phyloP scores from a whole-genome alignment of 1,284 basidiomycete genomes.

The Ceratobasidium sp. region DNA sequence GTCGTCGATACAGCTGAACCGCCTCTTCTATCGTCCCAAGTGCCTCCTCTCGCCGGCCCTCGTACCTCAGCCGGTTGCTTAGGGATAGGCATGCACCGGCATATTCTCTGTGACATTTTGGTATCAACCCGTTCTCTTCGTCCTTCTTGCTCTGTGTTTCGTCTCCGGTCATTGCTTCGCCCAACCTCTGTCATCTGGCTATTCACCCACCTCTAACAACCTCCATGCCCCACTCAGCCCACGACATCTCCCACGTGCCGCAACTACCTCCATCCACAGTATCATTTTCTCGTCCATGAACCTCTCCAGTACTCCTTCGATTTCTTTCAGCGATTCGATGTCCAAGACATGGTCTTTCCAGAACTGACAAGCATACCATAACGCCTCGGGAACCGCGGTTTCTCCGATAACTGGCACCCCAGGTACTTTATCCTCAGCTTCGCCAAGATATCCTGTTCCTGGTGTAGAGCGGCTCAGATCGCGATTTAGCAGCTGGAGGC shows the following conservation, averaged over 20 bases:
- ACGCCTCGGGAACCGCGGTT: not conserved
- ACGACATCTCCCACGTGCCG: too few species aligned
- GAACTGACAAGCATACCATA: constrained; percentile 7
- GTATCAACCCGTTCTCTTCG: not conserved
- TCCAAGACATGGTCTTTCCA: constrained; percentile 4
- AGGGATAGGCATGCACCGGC: not conserved
- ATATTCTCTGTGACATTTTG: not conserved
- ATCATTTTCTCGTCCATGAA: not conserved
- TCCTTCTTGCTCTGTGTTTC: not conserved
- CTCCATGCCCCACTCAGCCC: not conserved
- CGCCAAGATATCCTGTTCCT: not conserved
- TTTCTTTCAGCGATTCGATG: not conserved
- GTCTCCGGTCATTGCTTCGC: too few species aligned
- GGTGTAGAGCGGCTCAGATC: not conserved
- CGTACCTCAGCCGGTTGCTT: too few species aligned
- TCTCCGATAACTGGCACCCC: not conserved
- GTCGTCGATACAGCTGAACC: not conserved
- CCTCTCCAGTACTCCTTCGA: not conserved
- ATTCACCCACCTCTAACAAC: not conserved
- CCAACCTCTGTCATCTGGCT: not conserved
- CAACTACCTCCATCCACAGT: constrained; percentile 4
- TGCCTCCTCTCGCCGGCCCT: too few species aligned
- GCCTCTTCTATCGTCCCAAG: not conserved
- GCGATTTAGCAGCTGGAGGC: not conserved
- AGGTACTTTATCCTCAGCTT: too few species aligned